Evolutionary conservation across 495 filamentous ascomycete species (phyloP), one percentile per base, ranked within the genome.

Genomic region (Xylaria nigripes): DNA sequence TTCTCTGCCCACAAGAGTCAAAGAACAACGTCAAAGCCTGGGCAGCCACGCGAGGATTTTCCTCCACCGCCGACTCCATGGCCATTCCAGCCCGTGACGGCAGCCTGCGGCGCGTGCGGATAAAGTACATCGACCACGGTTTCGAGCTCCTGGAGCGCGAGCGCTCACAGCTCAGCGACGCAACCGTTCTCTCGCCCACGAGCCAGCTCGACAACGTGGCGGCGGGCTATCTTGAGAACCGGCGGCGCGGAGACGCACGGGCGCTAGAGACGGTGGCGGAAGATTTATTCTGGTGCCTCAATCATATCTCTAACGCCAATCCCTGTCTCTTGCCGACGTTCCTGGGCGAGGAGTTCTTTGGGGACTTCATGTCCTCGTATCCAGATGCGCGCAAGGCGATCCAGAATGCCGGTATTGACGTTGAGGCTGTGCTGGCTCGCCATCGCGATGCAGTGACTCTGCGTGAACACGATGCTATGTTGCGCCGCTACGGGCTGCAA

Each of bases 1-100:
- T 75, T 23, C 46, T 69, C 36, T 72, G 67, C 29, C 66, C 70
- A 0, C 56, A 50, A 2, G 43, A 56, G 19, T 61, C 60, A 23
- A 58, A 54, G 34, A 51, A 62, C 0, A 61, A 65, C 3, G 56
- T 74, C 10, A 50, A 53, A 3, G 54, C 40, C 8, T 74, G 72
- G 72, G 66, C 69, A 0, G 47, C 51, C 2, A 55, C 64, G 0
- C n/a, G 45, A 5, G 61, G 59, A 0, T 62, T 58, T 48, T 25
- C 36, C 2, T 38, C 40, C 9, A 41, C 43, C 23, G 57, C 9
- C n/a, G 61, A 60, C 41, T 67, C 59, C 5, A 48, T 61, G 1
- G 62, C 59, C 0, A 46, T 69, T 13, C 56, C 62, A 13, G 38
- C 56, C 3, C 18, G 21, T 15, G 25, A 24, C 29, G 48, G 45